Evolutionary conservation across 2,329 filamentous ascomycete species (phyloP).

Genomic region (Parascedosporium putredinis): DNA sequence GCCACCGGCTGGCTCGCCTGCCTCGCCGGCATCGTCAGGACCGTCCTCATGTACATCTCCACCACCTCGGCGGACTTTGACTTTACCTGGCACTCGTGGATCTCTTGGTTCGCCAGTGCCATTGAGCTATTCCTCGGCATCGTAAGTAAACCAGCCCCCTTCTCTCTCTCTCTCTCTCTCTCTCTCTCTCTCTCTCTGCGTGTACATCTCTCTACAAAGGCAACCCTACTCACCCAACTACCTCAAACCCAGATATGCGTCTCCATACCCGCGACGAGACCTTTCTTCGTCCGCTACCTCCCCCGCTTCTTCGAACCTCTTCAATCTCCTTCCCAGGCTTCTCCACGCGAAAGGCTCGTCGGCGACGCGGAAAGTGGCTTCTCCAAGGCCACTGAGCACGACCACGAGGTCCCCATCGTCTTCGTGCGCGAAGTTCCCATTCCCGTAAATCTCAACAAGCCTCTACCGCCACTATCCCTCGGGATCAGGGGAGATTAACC

Average conservation of each 20-base stretch:
- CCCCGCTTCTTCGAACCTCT: constrained; percentile 17
- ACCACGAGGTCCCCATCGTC: background rate
- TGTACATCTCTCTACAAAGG: background rate
- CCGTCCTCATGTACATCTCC: constrained; percentile 23
- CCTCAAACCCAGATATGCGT: constrained; percentile 23
- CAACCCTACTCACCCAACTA: too few relatives aligned
- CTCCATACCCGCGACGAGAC: constrained; percentile 32
- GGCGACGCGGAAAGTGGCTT: background rate
- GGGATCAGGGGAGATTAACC: too few relatives aligned
- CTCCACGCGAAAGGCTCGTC: too few relatives aligned
- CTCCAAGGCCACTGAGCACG: background rate
- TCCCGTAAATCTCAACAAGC: constrained; percentile 18
- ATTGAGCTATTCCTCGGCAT: constrained; percentile 34
- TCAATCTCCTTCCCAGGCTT: background rate
- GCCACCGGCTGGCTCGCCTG: constrained; percentile 37
- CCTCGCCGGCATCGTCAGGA: constrained; percentile 25
- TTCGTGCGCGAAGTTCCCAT: background rate
- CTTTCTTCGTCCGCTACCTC: constrained; percentile 29
- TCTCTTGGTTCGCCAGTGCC: constrained; percentile 23
- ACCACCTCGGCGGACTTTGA: constrained; percentile 19
- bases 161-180: background rate
- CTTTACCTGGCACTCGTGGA: constrained; percentile 24
- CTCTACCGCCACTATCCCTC: constrained; percentile 16
- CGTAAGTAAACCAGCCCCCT: background rate
- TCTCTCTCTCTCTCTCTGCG: background rate